Evolutionary conservation across 192 early-diverging fungal genomes (phyloP).

Genomic region (Coemansia sp.): DNA sequence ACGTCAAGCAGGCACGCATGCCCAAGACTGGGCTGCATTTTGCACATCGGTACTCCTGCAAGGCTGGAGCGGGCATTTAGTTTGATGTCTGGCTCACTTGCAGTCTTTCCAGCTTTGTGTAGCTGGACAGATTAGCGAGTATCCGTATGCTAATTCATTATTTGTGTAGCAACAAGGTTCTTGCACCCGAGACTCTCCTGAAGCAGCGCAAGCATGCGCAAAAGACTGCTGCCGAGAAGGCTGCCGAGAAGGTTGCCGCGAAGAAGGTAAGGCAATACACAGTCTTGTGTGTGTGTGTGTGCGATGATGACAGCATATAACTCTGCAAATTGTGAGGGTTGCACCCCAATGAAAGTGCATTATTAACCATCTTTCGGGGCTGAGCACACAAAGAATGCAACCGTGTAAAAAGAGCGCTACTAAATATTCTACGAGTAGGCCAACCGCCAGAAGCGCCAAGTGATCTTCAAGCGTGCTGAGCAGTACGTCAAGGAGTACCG

Average conservation of each 20-base stretch:
- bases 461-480: slow-evolving; percentile 99
- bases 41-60: slow-evolving; percentile 41
- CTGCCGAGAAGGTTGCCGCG: slow-evolving; percentile 42
- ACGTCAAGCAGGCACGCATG: too few relatives aligned
- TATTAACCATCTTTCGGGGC: slow-evolving; percentile 80
- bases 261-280: slow-evolving; percentile 42
- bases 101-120: slow-evolving; percentile 14
- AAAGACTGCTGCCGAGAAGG: slow-evolving; percentile 66
- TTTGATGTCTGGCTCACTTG: slow-evolving; percentile 48
- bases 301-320: slow-evolving; percentile 46
- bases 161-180: slow-evolving; percentile 60
- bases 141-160: slow-evolving; percentile 20
- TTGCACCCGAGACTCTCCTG: slow-evolving; percentile 83
- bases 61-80: slow-evolving; percentile 28
- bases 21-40: background rate
- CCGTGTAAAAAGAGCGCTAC: background rate
- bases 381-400: slow-evolving; percentile 53
- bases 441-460: slow-evolving; percentile 74
- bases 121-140: slow-evolving; percentile 22
- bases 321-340: slow-evolving; percentile 26
- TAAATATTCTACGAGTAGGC: slow-evolving; percentile 32
- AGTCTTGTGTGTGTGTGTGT: slow-evolving; percentile 9
- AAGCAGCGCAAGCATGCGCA: slow-evolving; percentile 80
- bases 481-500: slow-evolving; percentile 98
- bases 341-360: slow-evolving; percentile 51